These are phyloP conservation scores for Scedosporium minutisporum DNA, from an alignment of 2,329 filamentous ascomycete genomes.

Conservation along the genomic window DNA sequence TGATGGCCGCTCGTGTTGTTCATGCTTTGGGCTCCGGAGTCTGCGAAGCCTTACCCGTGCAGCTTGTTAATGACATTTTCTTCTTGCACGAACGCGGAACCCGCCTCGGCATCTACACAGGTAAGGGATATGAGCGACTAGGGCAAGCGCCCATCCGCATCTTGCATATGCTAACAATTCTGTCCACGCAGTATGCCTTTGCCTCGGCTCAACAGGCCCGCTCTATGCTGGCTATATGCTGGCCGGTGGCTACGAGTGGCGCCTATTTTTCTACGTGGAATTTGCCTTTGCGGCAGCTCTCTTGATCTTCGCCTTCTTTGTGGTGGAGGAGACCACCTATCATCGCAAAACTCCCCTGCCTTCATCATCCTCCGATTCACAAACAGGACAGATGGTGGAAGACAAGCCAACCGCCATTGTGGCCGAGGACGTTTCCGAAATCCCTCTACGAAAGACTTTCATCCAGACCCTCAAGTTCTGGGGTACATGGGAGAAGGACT, in stretches of 20 bases:
- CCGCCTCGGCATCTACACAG: conserved; percentile 50
- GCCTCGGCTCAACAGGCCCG: conserved; percentile 44
- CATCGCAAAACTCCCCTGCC: conserved; percentile 12
- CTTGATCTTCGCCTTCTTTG: conserved; percentile 31
- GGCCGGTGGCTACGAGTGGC: conserved; percentile 46
- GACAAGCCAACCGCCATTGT: neutral
- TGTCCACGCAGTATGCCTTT: conserved; percentile 35
- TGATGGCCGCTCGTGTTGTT: conserved; percentile 30
- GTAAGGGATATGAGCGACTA: conserved; percentile 15
- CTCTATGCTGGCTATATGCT: conserved; percentile 54
- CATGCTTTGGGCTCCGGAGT: conserved; percentile 31
- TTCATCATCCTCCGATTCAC: neutral
- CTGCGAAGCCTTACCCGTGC: conserved; percentile 34
- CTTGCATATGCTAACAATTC: neutral
- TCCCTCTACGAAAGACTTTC: conserved; percentile 30
- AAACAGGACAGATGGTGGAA: neutral
- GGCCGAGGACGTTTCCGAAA: neutral
- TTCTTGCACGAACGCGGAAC: conserved; percentile 38
- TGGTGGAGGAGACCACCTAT: conserved; percentile 46
- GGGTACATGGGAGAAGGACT: conserved; percentile 29
- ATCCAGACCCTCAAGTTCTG: conserved; percentile 31
- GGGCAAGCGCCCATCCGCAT: neutral
- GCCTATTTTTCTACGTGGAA: conserved; percentile 52
- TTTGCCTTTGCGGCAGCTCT: conserved; percentile 33
- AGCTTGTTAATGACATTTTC: conserved; percentile 36